These are phyloP conservation scores for Cyberlindnera bimundalis DNA, from an alignment of 805 yeast genomes.

Conservation along the genomic window DNA sequence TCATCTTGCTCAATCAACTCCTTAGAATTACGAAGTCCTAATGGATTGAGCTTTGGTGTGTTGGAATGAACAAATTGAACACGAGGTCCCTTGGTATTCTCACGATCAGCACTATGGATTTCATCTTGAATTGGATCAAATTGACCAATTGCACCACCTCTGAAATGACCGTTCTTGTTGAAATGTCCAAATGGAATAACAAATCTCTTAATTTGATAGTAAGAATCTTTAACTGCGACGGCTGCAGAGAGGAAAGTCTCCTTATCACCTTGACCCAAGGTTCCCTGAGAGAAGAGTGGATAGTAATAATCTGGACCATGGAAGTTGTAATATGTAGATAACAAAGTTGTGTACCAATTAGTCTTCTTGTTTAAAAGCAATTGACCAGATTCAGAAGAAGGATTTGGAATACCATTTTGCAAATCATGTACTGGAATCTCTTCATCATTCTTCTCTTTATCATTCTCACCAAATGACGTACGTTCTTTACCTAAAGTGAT, in stretches of 20 bases:
- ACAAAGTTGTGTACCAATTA: slow-evolving; percentile 55
- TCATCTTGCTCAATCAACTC: slow-evolving; percentile 5
- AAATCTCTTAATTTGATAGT: slow-evolving; percentile 44
- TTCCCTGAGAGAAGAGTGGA: slow-evolving; percentile 65
- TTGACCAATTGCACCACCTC: slow-evolving; percentile 74
- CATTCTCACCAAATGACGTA: slow-evolving; percentile 15
- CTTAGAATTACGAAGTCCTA: slow-evolving; percentile 12
- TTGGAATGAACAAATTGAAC: slow-evolving; percentile 28
- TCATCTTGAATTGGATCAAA: slow-evolving; percentile 60
- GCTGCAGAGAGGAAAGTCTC: slow-evolving; percentile 71
- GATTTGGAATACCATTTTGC: slow-evolving; percentile 59
- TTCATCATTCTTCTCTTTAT: slow-evolving; percentile 23
- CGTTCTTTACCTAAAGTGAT: slow-evolving; percentile 38
- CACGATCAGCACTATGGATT: slow-evolving; percentile 12
- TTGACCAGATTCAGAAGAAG: slow-evolving; percentile 68
- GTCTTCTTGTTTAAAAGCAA: slow-evolving; percentile 53
- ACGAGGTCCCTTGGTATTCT: slow-evolving; percentile 5
- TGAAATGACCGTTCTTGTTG: slow-evolving; percentile 32
- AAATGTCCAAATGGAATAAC: slow-evolving; percentile 41
- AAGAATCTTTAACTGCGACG: slow-evolving; percentile 41
- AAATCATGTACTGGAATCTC: slow-evolving; percentile 47
- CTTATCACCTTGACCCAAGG: slow-evolving; percentile 75
- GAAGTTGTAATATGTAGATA: slow-evolving; percentile 60
- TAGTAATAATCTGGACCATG: slow-evolving; percentile 64
- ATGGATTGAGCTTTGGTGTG: slow-evolving; percentile 32